phyloP scores from a whole-genome alignment of 805 yeast species.

The Metschnikowia corniflorae region DNA sequence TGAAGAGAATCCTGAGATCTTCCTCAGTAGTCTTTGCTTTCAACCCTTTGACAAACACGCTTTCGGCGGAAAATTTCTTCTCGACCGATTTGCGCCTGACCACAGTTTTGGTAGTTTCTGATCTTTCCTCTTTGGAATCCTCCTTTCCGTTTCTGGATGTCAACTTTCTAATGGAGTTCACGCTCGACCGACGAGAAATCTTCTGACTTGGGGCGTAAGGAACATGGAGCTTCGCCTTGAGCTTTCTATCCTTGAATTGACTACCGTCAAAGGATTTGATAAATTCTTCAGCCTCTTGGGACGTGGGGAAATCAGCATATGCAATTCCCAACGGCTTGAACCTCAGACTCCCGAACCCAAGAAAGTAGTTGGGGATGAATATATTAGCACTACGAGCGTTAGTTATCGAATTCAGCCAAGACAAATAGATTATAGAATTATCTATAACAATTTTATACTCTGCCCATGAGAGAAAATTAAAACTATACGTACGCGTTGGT shows the following conservation, averaged over 20 bases:
- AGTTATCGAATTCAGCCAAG: slow-evolving; percentile 1
- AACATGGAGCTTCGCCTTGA: slow-evolving; percentile 40
- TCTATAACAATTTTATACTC: no score
- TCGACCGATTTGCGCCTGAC: neutral
- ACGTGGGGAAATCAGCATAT: slow-evolving; percentile 33
- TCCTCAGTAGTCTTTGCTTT: slow-evolving; percentile 40
- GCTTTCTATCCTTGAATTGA: slow-evolving; percentile 33
- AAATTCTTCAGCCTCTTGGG: slow-evolving; percentile 28
- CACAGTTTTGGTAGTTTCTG: slow-evolving; percentile 1
- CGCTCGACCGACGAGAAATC: slow-evolving; percentile 21
- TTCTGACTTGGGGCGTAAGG: slow-evolving; percentile 29
- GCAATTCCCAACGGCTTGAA: slow-evolving; percentile 55
- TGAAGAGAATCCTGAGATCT: slow-evolving; percentile 40
- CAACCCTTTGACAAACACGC: slow-evolving; percentile 43
- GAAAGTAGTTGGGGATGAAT: slow-evolving; percentile 53
- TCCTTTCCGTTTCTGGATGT: neutral
- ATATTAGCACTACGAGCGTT: slow-evolving; percentile 26
- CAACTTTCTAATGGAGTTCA: slow-evolving; percentile 5
- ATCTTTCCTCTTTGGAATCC: slow-evolving; percentile 5
- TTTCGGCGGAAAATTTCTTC: slow-evolving; percentile 36
- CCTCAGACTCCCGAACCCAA: slow-evolving; percentile 40
- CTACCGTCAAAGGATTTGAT: slow-evolving; percentile 25
- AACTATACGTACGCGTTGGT: slow-evolving; percentile 43
- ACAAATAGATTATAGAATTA: neutral
- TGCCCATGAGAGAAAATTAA: no score